Conservation (phyloP, 2,329 filamentous ascomycete genomes). For the Hymenoscyphus linearis region DNA sequence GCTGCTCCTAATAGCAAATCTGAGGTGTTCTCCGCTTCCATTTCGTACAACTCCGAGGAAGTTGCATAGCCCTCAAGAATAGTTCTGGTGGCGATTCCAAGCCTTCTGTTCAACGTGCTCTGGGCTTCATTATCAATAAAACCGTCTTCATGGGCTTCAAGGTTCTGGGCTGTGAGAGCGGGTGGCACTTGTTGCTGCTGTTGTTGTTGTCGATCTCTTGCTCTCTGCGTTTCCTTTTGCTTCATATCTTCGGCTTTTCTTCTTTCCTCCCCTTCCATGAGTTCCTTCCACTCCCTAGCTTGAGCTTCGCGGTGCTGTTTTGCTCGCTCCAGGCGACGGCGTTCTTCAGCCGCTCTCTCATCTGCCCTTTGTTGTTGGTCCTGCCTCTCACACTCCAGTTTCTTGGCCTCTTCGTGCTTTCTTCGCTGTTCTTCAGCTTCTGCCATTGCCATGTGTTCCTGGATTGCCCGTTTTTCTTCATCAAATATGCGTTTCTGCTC, state of each 20-base stretch:
- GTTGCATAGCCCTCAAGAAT: background rate
- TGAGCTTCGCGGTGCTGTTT: background rate
- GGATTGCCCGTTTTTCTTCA: background rate
- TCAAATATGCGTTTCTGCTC: background rate
- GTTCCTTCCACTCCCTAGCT: background rate
- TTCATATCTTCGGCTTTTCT: background rate
- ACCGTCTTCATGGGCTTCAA: background rate
- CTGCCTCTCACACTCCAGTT: background rate
- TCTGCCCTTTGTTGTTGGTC: background rate
- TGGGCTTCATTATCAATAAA: background rate
- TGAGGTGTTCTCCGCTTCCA: background rate
- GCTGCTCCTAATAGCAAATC: background rate
- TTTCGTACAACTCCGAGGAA: background rate
- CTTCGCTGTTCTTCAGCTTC: background rate
- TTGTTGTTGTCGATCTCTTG: background rate
- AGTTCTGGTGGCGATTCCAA: background rate
- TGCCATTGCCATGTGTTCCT: too few species aligned
- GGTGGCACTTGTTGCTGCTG: background rate
- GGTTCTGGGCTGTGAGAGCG: background rate
- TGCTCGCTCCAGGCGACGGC: background rate
- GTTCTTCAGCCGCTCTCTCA: background rate
- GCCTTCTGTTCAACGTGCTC: background rate
- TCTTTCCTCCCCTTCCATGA: background rate
- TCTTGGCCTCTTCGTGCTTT: background rate
- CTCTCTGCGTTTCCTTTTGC: background rate